A percentile compares a stretch with the other conserved stretches of the same genome.
phyloP scores from a whole-genome alignment of 805 yeast species.

The Henningerozyma blattae region DNA sequence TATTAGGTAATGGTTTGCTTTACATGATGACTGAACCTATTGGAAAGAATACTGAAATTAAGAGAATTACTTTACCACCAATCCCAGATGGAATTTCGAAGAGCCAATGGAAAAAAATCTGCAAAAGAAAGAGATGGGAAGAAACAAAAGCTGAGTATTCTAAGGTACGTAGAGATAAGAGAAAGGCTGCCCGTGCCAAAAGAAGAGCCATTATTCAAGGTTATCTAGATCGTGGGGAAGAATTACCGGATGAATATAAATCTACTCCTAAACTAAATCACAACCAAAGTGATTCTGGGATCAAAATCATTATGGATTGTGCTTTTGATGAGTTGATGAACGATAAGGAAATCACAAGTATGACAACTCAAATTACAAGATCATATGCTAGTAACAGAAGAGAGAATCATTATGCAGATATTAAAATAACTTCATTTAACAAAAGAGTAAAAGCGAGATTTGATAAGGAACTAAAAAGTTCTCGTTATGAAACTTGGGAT shows the following conservation, averaged over 20 bases:
- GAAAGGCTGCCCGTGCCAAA: conserved; percentile 31
- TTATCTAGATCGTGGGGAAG: conserved; percentile 28
- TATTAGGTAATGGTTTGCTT: too few species aligned
- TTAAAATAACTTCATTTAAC: conserved; percentile 53
- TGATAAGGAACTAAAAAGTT: conserved; percentile 41
- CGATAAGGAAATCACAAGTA: conserved; percentile 53
- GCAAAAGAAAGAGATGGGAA: conserved; percentile 47
- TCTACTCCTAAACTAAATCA: conserved; percentile 26
- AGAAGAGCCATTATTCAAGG: conserved; percentile 29
- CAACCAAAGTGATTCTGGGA: conserved; percentile 37
- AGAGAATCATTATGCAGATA: conserved; percentile 42
- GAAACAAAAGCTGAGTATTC: conserved; percentile 51
- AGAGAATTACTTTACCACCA: conserved; percentile 22
- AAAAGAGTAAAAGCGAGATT: conserved; percentile 57
- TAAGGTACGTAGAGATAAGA: conserved; percentile 41
- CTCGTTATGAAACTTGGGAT: conserved; percentile 56
- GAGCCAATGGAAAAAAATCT: conserved; percentile 67
- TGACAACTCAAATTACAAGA: conserved; percentile 71
- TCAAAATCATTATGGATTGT: conserved; percentile 69
- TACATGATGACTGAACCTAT: too few species aligned
- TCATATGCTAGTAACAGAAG: conserved; percentile 69
- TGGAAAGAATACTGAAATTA: too few species aligned
- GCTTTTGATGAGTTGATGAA: conserved; percentile 84
- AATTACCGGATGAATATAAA: conserved; percentile 28
- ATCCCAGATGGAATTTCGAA: conserved; percentile 85